Percentiles rank a stretch among this genome's conserved stretches.
Conservation (phyloP, 2,329 filamentous ascomycete genomes). For the Scedosporium apiospermum region DNA sequence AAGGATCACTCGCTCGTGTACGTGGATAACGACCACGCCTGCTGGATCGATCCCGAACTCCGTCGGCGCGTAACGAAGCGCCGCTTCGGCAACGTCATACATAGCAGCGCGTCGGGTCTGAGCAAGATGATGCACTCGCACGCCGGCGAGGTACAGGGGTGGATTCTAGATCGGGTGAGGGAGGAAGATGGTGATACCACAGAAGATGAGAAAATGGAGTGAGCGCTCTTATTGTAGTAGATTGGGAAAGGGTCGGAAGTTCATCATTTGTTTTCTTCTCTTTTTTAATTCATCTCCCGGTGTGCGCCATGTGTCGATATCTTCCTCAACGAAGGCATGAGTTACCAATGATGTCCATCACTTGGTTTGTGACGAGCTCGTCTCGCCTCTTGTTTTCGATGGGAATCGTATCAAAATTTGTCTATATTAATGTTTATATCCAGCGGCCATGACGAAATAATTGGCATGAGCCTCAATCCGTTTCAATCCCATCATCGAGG, state of each 20-base stretch:
- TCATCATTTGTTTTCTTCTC: not conserved
- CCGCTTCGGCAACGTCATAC: conserved; percentile 49
- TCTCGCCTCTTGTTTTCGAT: not conserved
- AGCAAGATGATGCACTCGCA: conserved; percentile 49
- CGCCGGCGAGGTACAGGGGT: conserved; percentile 38
- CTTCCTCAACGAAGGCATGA: too few species aligned
- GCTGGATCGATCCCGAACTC: conserved; percentile 59
- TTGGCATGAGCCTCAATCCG: too few species aligned
- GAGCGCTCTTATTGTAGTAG: not conserved
- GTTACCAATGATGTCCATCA: not conserved
- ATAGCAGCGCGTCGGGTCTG: conserved; percentile 37
- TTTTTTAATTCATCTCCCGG: not conserved
- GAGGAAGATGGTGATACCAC: conserved; percentile 32
- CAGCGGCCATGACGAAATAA: too few species aligned
- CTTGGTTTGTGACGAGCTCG: not conserved
- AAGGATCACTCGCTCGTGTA: conserved; percentile 71
- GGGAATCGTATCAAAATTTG: not conserved
- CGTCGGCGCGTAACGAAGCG: conserved; percentile 49
- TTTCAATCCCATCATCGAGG: too few species aligned
- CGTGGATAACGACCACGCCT: conserved; percentile 63
- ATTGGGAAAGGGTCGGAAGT: not conserved
- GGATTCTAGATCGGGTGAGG: conserved; percentile 34
- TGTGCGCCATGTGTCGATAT: too few species aligned
- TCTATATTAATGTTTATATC: not conserved
- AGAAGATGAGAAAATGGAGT: conserved; percentile 34